Conservation (phyloP, 164 flowering plant genomes). For the Vitis amurensis region DNA sequence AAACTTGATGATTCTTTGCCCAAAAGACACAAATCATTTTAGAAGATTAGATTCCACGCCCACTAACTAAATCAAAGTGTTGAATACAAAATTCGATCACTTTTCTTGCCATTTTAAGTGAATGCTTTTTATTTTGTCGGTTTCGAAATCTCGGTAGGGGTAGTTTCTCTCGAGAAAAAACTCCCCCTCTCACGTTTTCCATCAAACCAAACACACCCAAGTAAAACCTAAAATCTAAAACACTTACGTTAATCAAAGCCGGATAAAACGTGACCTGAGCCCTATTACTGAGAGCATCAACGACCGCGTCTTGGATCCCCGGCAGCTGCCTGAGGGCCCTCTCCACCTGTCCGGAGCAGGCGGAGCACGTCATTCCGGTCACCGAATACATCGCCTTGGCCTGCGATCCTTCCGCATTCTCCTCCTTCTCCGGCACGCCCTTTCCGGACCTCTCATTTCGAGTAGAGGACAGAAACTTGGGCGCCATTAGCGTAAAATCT, state of each 20-base stretch:
- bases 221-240: background rate
- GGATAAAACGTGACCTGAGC: conserved; percentile 74
- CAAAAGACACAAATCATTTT: no score
- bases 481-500: conserved; percentile 34
- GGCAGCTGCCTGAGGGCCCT: conserved; percentile 77
- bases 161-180: no score
- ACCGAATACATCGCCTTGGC: conserved; percentile 59
- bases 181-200: no score
- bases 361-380: conserved; percentile 82
- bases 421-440: conserved; percentile 28
- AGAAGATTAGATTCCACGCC: no score
- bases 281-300: conserved; percentile 67
- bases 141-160: no score
- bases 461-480: conserved; percentile 51
- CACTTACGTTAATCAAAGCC: conserved; percentile 60
- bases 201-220: no score
- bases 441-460: conserved; percentile 37
- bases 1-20: no score
- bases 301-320: conserved; percentile 69
- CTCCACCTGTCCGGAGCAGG: conserved; percentile 85
- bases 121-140: no score
- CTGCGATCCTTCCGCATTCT: conserved; percentile 29
- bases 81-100: no score
- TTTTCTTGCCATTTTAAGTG: no score
- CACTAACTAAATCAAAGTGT: no score